Base-by-base conservation (phyloP, 805 yeast species). In the Candida ipomoeae region DNA sequence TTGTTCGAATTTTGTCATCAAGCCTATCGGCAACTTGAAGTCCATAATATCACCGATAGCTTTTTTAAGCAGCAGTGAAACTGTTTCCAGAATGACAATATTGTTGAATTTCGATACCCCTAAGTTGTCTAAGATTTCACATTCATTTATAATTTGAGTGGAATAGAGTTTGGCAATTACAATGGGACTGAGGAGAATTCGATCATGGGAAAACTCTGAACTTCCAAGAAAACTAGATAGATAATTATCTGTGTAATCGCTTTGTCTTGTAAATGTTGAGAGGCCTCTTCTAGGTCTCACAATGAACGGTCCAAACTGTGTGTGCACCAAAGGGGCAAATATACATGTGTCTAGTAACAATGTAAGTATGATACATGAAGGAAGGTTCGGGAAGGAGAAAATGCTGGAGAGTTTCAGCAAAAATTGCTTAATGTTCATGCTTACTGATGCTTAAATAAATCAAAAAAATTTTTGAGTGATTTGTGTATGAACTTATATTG, bases 301-400 rank as follows among this genome's bases (percentile, higher is more conserved):
- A n/a, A 17, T 8, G 11, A 42, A 32, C n/a, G 45, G 45, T 3
- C 45, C 45, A 11, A 42, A n/a, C 34, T 33, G 45, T 13, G 38
- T 33, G 10, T 42, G 18, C 5, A 33, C 26, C 45, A 42, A 20
- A 2, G 45, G 45, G 11, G 45, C 45, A 42, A 42, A 42, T n/a
- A 42, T 32, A 37, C 45, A 42, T 10, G 45, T 42, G 38, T 42
- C 45, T 32, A 42, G 20, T 32, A 42, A 42, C 38, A 42, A 11
- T 10, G 29, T 33, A n/a, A 42, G 45, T 11, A 38, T 42, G 38
- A 42, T 42, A 20, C 45, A 42, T 17, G 45, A 33, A n/a, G 33
- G 37, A 33, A 42, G 45, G 32, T 32, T 42, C 11, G 45, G 45
- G 15, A 42, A 42, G 3, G 45, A 20, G 3, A 42, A 18, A 18